Evolutionary conservation across 129 eudicot species (phyloP).

Genomic region (Helichrysum umbraculigerum): DNA sequence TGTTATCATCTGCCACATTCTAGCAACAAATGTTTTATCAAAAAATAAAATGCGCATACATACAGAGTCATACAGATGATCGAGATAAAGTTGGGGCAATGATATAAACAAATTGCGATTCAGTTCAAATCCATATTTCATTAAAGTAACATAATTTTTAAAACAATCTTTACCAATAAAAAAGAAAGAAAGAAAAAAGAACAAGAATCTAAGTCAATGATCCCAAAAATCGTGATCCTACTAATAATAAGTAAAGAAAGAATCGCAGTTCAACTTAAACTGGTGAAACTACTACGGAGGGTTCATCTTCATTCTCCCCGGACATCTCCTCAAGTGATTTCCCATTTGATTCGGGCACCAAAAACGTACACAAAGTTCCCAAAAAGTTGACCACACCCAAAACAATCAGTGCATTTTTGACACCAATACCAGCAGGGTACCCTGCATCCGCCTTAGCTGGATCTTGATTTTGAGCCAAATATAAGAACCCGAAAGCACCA

Average conservation of each 20-base stretch:
- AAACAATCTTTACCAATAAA: too few relatives aligned
- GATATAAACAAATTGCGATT: too few relatives aligned
- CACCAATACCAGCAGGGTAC: constrained; percentile 58
- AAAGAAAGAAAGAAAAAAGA: too few relatives aligned
- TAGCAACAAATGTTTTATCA: too few relatives aligned
- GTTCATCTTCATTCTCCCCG: constrained; percentile 40
- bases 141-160: too few relatives aligned
- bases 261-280: neutral
- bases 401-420: constrained; percentile 50
- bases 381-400: constrained; percentile 48
- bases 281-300: neutral
- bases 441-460: constrained; percentile 55
- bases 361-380: constrained; percentile 47
- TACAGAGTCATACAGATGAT: too few relatives aligned
- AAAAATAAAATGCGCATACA: too few relatives aligned
- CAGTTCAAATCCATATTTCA: too few relatives aligned
- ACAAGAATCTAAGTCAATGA: neutral
- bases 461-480: constrained; percentile 53
- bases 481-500: constrained; percentile 68
- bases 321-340: constrained; percentile 60
- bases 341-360: constrained; percentile 62
- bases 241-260: neutral
- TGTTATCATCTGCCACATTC: too few relatives aligned
- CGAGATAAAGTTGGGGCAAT: too few relatives aligned
- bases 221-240: constrained; percentile 1